Evolutionary conservation across 768 basidiomycete genomes (phyloP).

Genomic region (Kwoniella pini): DNA sequence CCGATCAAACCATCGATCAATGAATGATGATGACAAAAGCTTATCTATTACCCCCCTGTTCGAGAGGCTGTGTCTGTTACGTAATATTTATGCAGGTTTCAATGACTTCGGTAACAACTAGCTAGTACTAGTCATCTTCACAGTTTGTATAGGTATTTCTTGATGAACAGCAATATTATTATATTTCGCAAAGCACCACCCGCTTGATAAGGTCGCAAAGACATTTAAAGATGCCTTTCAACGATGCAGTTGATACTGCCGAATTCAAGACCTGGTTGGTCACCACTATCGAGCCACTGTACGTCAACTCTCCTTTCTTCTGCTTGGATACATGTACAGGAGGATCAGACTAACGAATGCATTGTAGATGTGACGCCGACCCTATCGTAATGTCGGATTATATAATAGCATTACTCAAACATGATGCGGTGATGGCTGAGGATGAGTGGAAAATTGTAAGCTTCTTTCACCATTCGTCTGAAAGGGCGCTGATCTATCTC

Average conservation of each 20-base stretch:
- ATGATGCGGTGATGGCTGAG: slow-evolving; percentile 70
- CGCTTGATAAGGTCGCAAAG: background rate
- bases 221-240: slow-evolving; percentile 37
- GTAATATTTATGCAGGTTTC: no score
- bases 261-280: slow-evolving; percentile 87
- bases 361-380: slow-evolving; percentile 86
- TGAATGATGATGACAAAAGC: no score
- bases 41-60: no score
- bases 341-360: background rate
- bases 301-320: slow-evolving; percentile 39
- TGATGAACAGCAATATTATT: no score
- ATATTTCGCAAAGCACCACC: no score
- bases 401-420: slow-evolving; percentile 86
- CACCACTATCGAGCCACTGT: slow-evolving; percentile 89
- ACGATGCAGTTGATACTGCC: slow-evolving; percentile 53
- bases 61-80: no score
- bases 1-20: no score
- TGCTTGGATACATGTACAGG: background rate
- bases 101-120: no score
- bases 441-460: slow-evolving; percentile 74
- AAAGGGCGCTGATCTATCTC: slow-evolving; percentile 12
- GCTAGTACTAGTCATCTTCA: no score
- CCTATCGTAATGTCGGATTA: slow-evolving; percentile 91
- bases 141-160: no score
- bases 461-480: background rate